Conservation (phyloP, 495 filamentous ascomycete genomes). For the Viridothelium virens region DNA sequence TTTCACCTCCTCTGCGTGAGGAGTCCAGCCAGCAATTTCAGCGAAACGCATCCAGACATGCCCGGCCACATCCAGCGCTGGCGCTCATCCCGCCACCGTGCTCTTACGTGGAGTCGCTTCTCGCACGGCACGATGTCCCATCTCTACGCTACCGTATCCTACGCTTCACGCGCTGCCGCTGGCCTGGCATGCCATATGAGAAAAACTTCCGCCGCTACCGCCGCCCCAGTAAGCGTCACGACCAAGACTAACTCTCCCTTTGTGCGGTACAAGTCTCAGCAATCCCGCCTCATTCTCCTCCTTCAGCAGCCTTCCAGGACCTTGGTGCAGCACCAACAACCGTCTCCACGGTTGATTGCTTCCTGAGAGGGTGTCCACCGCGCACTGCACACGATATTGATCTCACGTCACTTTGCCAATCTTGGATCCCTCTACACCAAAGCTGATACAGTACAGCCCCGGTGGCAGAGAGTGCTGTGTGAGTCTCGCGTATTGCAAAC, state of each 20-base stretch:
- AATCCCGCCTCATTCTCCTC: background rate
- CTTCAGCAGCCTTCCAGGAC: background rate
- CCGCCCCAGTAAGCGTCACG: background rate
- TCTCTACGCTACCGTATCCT: background rate
- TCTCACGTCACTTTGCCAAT: background rate
- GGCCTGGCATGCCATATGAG: background rate
- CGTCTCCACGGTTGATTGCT: background rate
- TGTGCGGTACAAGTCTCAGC: background rate
- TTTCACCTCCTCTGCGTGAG: constrained; percentile 11
- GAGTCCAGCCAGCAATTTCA: constrained; percentile 1
- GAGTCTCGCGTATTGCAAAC: background rate
- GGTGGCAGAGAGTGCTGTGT: background rate
- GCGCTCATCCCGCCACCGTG: background rate
- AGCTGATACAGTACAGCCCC: background rate
- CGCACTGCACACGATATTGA: background rate
- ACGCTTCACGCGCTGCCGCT: background rate
- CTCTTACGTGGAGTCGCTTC: constrained; percentile 5
- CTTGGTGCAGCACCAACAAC: background rate
- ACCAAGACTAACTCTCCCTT: constrained; percentile 4
- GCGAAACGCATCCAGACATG: constrained; percentile 10
- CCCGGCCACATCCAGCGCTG: background rate
- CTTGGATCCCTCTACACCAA: background rate
- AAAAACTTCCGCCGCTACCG: constrained; percentile 10
- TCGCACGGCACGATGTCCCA: background rate
- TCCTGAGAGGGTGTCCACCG: background rate